These are phyloP conservation scores for cucumber (Cucumis sativus) DNA, from an alignment of 306 rosid species.

Conservation along the genomic window Cucumber_9930_V3 NC_026660.2:12531001-12531500, in stretches of 20 bases:
- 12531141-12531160: neutral
- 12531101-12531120: neutral
- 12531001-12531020: slow-evolving; percentile 65
- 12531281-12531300: neutral
- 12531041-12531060: slow-evolving; percentile 85
- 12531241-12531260: neutral
- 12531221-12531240: neutral
- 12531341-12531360: neutral
- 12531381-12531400: neutral
- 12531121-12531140: neutral
- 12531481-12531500: neutral
- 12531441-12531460: neutral
- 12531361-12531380: too few species aligned
- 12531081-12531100: neutral
- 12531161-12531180: neutral
- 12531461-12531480: neutral
- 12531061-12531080: slow-evolving; percentile 14
- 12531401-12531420: neutral
- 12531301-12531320: neutral
- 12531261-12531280: neutral
- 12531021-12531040: slow-evolving; percentile 60
- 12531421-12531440: neutral
- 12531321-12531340: neutral
- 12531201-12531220: neutral
- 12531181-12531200: neutral